Conservation (phyloP, 768 basidiomycete species). For the Serendipita vermifera region DNA sequence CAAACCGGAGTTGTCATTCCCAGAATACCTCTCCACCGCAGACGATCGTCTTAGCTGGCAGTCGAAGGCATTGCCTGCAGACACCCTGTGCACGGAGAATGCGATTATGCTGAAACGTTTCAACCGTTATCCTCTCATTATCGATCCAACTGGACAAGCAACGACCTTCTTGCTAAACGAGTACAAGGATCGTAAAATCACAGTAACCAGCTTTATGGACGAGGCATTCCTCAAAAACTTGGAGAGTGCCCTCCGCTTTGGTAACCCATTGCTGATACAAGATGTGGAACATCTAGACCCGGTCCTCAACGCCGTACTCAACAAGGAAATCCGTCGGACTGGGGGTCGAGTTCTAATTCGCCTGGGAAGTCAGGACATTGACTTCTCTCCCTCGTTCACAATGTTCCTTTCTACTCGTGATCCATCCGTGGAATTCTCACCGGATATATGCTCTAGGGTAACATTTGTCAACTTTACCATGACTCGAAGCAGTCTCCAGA, state of each 20-base stretch:
- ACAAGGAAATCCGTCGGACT: slow-evolving; percentile 89
- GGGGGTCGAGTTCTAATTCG: slow-evolving; percentile 96
- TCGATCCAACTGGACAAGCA: slow-evolving; percentile 97
- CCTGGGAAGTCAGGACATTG: slow-evolving; percentile 94
- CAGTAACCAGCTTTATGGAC: slow-evolving; percentile 96
- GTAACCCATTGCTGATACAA: slow-evolving; percentile 92
- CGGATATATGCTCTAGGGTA: slow-evolving; percentile 95
- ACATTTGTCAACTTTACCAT: slow-evolving; percentile 96
- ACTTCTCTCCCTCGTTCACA: slow-evolving; percentile 98
- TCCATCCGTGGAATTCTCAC: slow-evolving; percentile 94
- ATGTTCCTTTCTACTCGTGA: slow-evolving; percentile 98
- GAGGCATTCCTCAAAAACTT: slow-evolving; percentile 97
- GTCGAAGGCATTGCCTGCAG: slow-evolving; percentile 86
- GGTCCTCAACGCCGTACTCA: slow-evolving; percentile 91
- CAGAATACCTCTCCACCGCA: slow-evolving; percentile 93
- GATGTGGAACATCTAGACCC: slow-evolving; percentile 97
- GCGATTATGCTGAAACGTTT: slow-evolving; percentile 99
- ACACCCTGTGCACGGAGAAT: slow-evolving; percentile 93
- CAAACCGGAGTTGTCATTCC: slow-evolving; percentile 82
- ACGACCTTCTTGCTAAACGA: slow-evolving; percentile 88
- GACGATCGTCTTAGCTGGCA: slow-evolving; percentile 95
- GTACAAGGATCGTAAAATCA: slow-evolving; percentile 92
- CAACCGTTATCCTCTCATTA: slow-evolving; percentile 93
- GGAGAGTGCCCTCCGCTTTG: slow-evolving; percentile 97
- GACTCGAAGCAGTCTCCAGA: slow-evolving; percentile 97